Evolutionary conservation across 148 eudicot genomes (phyloP).

Genomic region (Amaranthus hypochondriacus): DNA sequence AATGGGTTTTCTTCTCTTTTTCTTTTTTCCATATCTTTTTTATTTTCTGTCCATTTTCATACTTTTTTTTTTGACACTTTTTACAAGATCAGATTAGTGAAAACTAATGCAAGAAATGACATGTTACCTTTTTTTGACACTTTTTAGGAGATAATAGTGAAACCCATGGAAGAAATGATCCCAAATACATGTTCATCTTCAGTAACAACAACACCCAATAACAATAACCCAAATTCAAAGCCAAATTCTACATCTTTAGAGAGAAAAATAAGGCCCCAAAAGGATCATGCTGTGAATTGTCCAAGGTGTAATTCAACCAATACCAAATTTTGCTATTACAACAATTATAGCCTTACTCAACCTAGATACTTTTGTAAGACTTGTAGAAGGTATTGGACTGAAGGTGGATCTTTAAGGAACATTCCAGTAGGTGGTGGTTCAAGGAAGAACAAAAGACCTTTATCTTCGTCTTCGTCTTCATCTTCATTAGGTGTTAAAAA

Average conservation of each 20-base stretch:
- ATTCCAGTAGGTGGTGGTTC: slow-evolving; percentile 81
- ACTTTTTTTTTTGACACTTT: neutral
- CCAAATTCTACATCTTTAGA: slow-evolving; percentile 23
- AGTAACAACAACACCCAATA: slow-evolving; percentile 8
- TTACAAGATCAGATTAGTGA: too few relatives aligned
- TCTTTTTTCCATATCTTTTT: neutral
- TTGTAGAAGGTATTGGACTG: slow-evolving; percentile 90
- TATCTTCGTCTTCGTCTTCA: slow-evolving; percentile 23
- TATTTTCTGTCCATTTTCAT: neutral
- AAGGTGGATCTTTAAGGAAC: slow-evolving; percentile 73
- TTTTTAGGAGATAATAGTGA: slow-evolving; percentile 61
- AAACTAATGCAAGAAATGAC: neutral
- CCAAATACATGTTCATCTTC: slow-evolving; percentile 34
- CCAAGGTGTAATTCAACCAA: slow-evolving; percentile 73
- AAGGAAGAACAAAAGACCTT: slow-evolving; percentile 68
- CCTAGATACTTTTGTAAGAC: slow-evolving; percentile 88
- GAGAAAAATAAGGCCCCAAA: slow-evolving; percentile 40
- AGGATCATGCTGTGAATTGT: slow-evolving; percentile 52
- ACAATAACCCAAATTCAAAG: neutral
- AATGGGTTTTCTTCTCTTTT: neutral
- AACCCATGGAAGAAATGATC: slow-evolving; percentile 66
- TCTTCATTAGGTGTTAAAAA: slow-evolving; percentile 28
- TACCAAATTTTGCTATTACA: slow-evolving; percentile 87
- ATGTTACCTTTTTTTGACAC: slow-evolving; percentile 7
- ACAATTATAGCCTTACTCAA: slow-evolving; percentile 83